Conservation (phyloP, 2,329 filamentous ascomycete genomes). For the Neocatenulostroma microsporum region DNA sequence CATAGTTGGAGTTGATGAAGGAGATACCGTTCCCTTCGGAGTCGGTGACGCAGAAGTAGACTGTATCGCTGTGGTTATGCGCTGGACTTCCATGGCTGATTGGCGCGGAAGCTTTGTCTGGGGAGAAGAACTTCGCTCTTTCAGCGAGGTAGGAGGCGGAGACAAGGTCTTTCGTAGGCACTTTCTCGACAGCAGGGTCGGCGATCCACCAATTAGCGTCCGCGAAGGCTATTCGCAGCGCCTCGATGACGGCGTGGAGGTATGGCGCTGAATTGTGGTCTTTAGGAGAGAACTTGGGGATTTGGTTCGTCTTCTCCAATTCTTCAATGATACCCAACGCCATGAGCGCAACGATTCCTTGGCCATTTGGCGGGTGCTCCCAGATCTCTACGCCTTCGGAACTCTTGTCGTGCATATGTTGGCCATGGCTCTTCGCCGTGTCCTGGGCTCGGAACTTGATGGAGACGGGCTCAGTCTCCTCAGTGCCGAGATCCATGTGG, state of each 20-base stretch:
- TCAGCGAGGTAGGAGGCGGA: constrained; percentile 65
- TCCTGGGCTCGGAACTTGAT: constrained; percentile 48
- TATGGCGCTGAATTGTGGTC: constrained; percentile 72
- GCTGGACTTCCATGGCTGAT: constrained; percentile 73
- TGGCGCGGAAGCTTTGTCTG: constrained; percentile 44
- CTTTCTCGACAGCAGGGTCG: constrained; percentile 64
- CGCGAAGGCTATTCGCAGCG: constrained; percentile 79
- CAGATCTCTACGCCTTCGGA: constrained; percentile 67
- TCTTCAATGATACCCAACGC: constrained; percentile 85
- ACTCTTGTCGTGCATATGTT: constrained; percentile 38
- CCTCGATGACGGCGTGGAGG: constrained; percentile 80
- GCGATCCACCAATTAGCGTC: constrained; percentile 87
- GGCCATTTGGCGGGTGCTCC: constrained; percentile 95
- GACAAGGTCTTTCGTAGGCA: constrained; percentile 64
- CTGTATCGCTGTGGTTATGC: constrained; percentile 79
- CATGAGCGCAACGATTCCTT: constrained; percentile 92
- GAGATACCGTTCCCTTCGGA: constrained; percentile 78
- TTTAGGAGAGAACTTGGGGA: constrained; percentile 58
- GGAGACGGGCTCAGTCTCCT: constrained; percentile 78
- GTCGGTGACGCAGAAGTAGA: constrained; percentile 87
- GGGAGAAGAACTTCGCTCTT: constrained; percentile 56
- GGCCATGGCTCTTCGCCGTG: constrained; percentile 48
- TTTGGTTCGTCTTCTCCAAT: constrained; percentile 66
- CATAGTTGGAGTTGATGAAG: constrained; percentile 95
- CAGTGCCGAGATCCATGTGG: constrained; percentile 64